Base-by-base conservation (phyloP, 2,329 filamentous ascomycete genomes). In the Pseudogymnoascus pannorum region DNA sequence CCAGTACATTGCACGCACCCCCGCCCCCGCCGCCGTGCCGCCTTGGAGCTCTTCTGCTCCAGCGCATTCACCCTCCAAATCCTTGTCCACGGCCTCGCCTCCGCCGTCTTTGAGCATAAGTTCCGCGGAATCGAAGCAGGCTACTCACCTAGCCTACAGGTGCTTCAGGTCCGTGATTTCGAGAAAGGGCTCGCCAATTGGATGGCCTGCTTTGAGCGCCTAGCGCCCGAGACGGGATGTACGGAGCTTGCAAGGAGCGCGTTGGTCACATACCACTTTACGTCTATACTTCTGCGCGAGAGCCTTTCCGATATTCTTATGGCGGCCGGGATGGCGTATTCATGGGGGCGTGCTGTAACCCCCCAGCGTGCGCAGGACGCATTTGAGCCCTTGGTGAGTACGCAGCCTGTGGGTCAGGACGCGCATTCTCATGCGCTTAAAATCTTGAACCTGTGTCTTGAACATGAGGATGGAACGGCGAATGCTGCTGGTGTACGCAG, bases 221-320 rank as follows among this genome's bases (percentile, higher is more conserved):
- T 66, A 0, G 57, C 62, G 9, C 62, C 62, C 6, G 26, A 64
- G n/a, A 63, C 66, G 11, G 44, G 59, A 18, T 59, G 60, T 22
- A 65, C 57, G 4, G 61, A 63, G 42, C 40, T 66, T 12, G 63
- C 63, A 4, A 64, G 65, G 63, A 64, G 59, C 26, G 59, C 66
- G 4, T 29, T 65, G 9, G 60, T 67, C 4, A 67, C 66, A 59
- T 68, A 68, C 40, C 61, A 67, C 38, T 65, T 68, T 38, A 62
- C 63, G 12, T 59, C 65, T 2, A 61, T 67, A 1, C 62, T 68
- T 14, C 59, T 68, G 20, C 64, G 63, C 6, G 66, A 64, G 36
- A 68, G 61, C 11, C 48, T 68, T 16, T 63, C 65, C 22, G 66
- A 68, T 44, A 67, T 67, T 36, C 66, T 67, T 20, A 67, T 67